Conservation (phyloP, 306 rosid species). For the Trifolium dubium region DNA sequence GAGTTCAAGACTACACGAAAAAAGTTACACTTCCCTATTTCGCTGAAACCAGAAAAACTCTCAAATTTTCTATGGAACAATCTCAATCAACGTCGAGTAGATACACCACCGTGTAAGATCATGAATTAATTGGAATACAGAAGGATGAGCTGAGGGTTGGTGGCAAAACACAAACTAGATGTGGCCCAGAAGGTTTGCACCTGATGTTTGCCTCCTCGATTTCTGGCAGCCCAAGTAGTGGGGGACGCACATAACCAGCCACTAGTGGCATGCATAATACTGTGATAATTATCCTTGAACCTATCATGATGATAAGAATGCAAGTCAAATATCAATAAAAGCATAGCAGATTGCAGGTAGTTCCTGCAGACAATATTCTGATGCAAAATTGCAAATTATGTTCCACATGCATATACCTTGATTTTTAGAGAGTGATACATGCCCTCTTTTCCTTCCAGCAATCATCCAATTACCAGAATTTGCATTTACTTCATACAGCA, state of each 20-base stretch:
- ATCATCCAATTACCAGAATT: constrained; percentile 94
- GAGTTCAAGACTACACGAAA: constrained; percentile 24
- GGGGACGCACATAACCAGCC: constrained; percentile 95
- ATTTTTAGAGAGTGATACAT: constrained; percentile 68
- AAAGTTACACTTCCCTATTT: constrained; percentile 51
- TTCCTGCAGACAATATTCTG: constrained; percentile 23
- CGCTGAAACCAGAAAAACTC: constrained; percentile 32
- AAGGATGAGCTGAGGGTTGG: constrained; percentile 90
- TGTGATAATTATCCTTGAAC: constrained; percentile 84
- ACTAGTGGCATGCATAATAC: constrained; percentile 87
- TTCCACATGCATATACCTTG: constrained; percentile 62
- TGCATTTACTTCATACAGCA: constrained; percentile 84
- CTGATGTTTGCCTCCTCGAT: constrained; percentile 78
- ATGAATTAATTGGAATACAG: constrained; percentile 77
- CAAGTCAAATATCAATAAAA: constrained; percentile 37
- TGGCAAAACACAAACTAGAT: constrained; percentile 93
- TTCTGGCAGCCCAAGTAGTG: constrained; percentile 82
- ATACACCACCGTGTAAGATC: constrained; percentile 33
- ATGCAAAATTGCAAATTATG: constrained; percentile 39
- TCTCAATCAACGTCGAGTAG: constrained; percentile 38
- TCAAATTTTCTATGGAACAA: constrained; percentile 34
- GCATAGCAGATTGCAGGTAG: constrained; percentile 13
- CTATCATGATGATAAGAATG: constrained; percentile 47
- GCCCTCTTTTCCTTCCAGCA: constrained; percentile 98
- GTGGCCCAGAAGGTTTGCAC: constrained; percentile 94